Conservation (phyloP, 225 moss, liverwort and hornwort species). For the Ulota crispa region DNA sequence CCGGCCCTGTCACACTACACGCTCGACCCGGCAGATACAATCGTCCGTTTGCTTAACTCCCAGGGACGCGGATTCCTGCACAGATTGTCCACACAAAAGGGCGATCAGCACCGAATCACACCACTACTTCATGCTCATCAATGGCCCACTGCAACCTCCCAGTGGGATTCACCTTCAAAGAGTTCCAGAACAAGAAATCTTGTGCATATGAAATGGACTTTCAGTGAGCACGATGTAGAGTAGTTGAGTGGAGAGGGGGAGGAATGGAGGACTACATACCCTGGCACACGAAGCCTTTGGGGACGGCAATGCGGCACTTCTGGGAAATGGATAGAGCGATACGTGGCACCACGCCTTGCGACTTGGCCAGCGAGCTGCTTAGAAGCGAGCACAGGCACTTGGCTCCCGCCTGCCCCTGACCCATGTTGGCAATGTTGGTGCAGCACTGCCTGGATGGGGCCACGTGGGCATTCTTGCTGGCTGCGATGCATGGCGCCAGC, state of each 20-base stretch:
- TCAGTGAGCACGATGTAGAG: neutral
- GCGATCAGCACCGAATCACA: neutral
- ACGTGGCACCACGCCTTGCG: neutral
- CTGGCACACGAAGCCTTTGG: constrained; percentile 2
- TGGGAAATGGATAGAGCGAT: neutral
- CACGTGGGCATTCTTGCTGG: neutral
- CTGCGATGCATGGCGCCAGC: neutral
- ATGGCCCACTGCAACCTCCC: neutral
- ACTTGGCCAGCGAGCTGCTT: neutral
- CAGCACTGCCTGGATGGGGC: constrained; percentile 2
- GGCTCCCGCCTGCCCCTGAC: neutral
- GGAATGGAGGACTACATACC: neutral
- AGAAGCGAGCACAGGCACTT: constrained; percentile 8
- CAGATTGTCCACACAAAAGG: neutral
- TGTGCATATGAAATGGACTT: neutral
- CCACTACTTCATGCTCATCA: neutral
- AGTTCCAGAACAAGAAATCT: too few species aligned
- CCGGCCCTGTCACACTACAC: neutral
- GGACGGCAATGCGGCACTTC: constrained; percentile 11
- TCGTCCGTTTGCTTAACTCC: neutral
- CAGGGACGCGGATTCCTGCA: constrained; percentile 15
- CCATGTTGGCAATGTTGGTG: neutral
- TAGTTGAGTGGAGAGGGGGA: neutral
- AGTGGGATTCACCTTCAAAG: too few species aligned
- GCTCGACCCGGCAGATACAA: neutral